Evolutionary conservation across 805 yeast genomes (phyloP).

Genomic region (Candida loeiensis): DNA sequence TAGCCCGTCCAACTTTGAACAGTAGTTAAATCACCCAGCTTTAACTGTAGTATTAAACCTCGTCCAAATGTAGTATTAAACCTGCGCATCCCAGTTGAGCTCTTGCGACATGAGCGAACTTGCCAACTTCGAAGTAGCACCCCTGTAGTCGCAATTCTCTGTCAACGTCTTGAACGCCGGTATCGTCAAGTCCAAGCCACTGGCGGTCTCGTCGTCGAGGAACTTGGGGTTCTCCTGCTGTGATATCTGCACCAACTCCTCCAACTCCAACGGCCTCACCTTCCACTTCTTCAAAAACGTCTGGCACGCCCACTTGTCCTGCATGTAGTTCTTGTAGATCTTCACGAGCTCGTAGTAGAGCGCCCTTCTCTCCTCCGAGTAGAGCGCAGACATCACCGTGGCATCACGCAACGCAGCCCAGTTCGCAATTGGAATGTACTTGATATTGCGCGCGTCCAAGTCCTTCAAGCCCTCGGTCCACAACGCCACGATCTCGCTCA

Average conservation of each 20-base stretch:
- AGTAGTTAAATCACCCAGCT: too few relatives aligned
- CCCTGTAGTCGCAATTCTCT: conserved; percentile 27
- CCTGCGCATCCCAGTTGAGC: conserved; percentile 2
- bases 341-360: conserved; percentile 55
- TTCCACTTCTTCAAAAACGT: conserved; percentile 31
- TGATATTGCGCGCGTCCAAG: conserved; percentile 49
- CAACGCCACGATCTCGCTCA: conserved; percentile 48
- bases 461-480: conserved; percentile 50
- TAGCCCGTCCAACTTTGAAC: too few relatives aligned
- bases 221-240: conserved; percentile 16
- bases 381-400: conserved; percentile 47
- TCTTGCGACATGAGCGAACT: conserved; percentile 1
- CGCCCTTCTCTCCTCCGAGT: conserved; percentile 43
- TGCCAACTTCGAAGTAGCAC: conserved; percentile 17
- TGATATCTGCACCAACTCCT: conserved; percentile 21
- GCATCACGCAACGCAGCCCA: conserved; percentile 84
- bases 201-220: conserved; percentile 2
- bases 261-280: conserved; percentile 20
- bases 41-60: too few relatives aligned
- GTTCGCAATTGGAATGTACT: conserved; percentile 74
- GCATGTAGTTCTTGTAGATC: conserved; percentile 37
- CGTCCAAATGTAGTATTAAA: too few relatives aligned
- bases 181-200: conserved; percentile 15
- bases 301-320: conserved; percentile 30
- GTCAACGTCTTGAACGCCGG: conserved; percentile 26